phyloP scores from a whole-genome alignment of 257 asterid species.

The Nemophila menziesii region DNA sequence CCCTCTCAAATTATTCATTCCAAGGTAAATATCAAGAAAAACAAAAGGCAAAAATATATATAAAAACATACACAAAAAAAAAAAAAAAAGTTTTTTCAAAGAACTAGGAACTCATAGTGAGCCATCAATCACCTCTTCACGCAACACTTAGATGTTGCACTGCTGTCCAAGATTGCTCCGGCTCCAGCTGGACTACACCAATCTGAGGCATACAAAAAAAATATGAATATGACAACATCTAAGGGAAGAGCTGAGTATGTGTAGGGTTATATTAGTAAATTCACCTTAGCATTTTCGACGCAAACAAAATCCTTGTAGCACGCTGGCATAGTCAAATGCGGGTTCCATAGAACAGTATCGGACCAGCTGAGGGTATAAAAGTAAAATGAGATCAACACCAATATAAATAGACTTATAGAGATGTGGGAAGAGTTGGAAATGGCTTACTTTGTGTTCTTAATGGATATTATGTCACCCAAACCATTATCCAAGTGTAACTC shows the following conservation, averaged over 20 bases:
- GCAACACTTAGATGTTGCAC: constrained; percentile 48
- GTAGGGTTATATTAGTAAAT: not conserved
- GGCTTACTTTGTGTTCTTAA: constrained; percentile 67
- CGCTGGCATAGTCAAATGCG: constrained; percentile 79
- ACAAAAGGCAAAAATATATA: not conserved
- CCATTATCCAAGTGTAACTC: constrained; percentile 78
- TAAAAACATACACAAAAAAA: not conserved
- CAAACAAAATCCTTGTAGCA: constrained; percentile 88
- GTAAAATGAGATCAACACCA: constrained; percentile 2
- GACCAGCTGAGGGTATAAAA: constrained; percentile 54
- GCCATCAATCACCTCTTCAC: constrained; percentile 21
- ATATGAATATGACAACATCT: not conserved
- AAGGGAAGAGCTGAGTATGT: not conserved
- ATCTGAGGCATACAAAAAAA: constrained; percentile 36
- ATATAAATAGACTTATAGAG: constrained; percentile 1
- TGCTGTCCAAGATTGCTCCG: constrained; percentile 77
- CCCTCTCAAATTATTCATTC: no score
- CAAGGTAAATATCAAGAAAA: no score
- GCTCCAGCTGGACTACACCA: constrained; percentile 59
- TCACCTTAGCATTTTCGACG: constrained; percentile 92
- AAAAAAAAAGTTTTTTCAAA: constrained; percentile 4
- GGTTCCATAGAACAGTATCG: constrained; percentile 94
- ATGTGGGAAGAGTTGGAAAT: not conserved
- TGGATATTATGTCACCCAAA: constrained; percentile 58
- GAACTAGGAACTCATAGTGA: constrained; percentile 2